Evolutionary conservation across 106 monocot species (phyloP).

Genomic region (Alisma plantagoaquatica): DNA sequence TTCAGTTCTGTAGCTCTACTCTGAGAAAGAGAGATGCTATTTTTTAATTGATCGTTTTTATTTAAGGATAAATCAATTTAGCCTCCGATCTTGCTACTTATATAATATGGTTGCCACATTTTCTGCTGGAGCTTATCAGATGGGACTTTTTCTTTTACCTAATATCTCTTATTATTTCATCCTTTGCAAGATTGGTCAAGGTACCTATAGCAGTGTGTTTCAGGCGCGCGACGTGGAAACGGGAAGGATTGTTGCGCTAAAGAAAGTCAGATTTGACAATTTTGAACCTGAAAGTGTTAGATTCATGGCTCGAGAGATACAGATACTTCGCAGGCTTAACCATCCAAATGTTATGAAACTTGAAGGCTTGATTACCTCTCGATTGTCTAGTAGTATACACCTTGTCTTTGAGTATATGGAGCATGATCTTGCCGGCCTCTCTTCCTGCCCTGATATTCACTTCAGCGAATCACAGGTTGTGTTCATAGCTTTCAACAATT

Average conservation of each 20-base stretch:
- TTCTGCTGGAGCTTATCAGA: no score
- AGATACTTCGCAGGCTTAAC: constrained; percentile 74
- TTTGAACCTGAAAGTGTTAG: constrained; percentile 81
- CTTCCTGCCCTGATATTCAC: constrained; percentile 50
- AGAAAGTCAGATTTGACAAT: constrained; percentile 91
- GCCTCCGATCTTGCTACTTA: no score
- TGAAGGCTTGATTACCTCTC: constrained; percentile 70
- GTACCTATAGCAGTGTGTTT: constrained; percentile 92
- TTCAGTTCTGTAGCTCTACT: no score
- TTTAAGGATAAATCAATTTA: no score
- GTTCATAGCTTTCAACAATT: no score
- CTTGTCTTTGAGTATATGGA: constrained; percentile 95
- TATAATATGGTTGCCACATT: no score
- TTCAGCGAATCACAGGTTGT: constrained; percentile 79
- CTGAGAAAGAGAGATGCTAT: no score
- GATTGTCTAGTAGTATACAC: constrained; percentile 54
- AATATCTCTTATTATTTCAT: no score
- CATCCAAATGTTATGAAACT: constrained; percentile 78
- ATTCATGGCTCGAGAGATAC: constrained; percentile 89
- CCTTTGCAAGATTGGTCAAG: constrained; percentile 94
- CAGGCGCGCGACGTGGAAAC: constrained; percentile 68
- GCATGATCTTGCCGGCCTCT: constrained; percentile 84
- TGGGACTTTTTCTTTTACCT: no score
- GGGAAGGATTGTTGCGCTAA: constrained; percentile 71
- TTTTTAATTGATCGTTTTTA: no score